These are phyloP conservation scores for Ustilago crameri DNA, from an alignment of 1,284 basidiomycete species.

Conservation along the genomic window DNA sequence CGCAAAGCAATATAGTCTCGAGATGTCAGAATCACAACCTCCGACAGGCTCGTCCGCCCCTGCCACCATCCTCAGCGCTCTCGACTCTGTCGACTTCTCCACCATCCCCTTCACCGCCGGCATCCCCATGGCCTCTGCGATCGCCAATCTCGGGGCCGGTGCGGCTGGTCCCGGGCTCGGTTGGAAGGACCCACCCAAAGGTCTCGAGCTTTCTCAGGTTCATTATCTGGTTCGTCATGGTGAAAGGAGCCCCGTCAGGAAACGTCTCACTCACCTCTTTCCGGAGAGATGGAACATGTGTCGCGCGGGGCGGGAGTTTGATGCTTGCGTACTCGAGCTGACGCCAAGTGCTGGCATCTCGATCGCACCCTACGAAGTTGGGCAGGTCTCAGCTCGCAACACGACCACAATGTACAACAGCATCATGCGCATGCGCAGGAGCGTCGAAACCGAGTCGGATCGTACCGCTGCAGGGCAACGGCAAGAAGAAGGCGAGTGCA, in stretches of 20 bases:
- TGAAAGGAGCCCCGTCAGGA: constrained; percentile 64
- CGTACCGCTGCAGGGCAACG: constrained; percentile 21
- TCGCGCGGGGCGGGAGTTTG: constrained; percentile 57
- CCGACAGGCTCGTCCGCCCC: neutral
- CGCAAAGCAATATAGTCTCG: neutral
- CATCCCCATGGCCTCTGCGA: constrained; percentile 42
- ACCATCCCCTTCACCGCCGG: constrained; percentile 35
- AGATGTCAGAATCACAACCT: neutral
- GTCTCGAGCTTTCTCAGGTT: constrained; percentile 58
- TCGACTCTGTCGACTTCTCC: constrained; percentile 1
- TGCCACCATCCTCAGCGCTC: constrained; percentile 4
- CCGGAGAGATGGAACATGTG: constrained; percentile 63
- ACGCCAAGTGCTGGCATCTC: constrained; percentile 13
- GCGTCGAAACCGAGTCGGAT: constrained; percentile 46
- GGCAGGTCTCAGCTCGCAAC: constrained; percentile 29
- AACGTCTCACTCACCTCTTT: constrained; percentile 56
- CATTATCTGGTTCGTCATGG: constrained; percentile 65
- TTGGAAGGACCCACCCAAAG: constrained; percentile 54
- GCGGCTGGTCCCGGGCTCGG: constrained; percentile 49
- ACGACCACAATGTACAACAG: constrained; percentile 33
- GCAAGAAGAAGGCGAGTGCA: constrained; percentile 63
- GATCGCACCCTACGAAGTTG: constrained; percentile 33
- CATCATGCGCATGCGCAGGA: constrained; percentile 45
- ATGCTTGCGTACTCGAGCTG: constrained; percentile 53
- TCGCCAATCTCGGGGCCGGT: constrained; percentile 39